Evolutionary conservation across 495 filamentous ascomycete species (phyloP), one percentile per base, ranked within the genome.

Genomic region (Entonaema liquescens): DNA sequence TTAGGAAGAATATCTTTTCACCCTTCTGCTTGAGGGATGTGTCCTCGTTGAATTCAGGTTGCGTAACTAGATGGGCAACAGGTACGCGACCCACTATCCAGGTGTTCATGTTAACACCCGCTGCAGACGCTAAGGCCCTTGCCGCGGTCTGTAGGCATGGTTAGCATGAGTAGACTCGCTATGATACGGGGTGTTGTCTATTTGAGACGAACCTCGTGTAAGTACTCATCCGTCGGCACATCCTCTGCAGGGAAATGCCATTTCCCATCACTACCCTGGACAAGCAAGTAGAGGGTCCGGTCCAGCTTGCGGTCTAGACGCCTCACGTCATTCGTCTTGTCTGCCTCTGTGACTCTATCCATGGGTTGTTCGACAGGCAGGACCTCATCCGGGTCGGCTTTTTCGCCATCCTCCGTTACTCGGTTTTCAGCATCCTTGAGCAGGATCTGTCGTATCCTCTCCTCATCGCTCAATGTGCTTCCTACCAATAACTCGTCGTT

Each of bases 91-190:
- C 95, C 65, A 98, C 92, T 72, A 98, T 86, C 94, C 96, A 99
- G 64, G 94, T 98, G 84, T 98, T 98, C 95, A 99, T 98, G 85
- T 99, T 97, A 29, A 91, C 79, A 65, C 95, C 95, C 12, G 88
- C 93, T 12, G 93, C 82, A 69, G 94, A 87, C 49, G 86, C 78
- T 5, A 98, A 85, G 65, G 91, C 88, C 54, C 93, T 88, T 68
- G 91, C 87, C 49, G 95, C 95, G 31, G 91, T 91, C 96, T 99
- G 73, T 50, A 38, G 26, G 40, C 13, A 59, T 17, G 9, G 28
- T 72, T 62, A 74, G 70, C 57, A 47, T 47, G 42, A 47, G 23
- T 23, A 23, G 17, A 40, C 31, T 38, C 6, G 9, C 15, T 53
- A n/a, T 33, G 23, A 2, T 61, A 17, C 9, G 19, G 33, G 29